A percentile compares a stretch with the other conserved stretches of the same genome.
These are phyloP conservation scores for Omphalea diandra DNA, from an alignment of 441 rosid species.

Conservation along the genomic window DNA sequence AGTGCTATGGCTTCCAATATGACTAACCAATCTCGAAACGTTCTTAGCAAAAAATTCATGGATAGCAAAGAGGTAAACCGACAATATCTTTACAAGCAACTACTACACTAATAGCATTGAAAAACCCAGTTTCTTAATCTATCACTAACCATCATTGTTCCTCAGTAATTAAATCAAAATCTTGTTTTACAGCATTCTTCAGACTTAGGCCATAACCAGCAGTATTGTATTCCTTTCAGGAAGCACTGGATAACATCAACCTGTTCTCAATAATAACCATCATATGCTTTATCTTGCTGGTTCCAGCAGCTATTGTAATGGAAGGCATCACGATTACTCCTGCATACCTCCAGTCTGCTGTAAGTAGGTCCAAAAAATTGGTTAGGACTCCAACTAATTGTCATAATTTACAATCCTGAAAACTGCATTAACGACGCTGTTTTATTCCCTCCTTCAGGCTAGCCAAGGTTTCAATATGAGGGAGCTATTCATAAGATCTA, in stretches of 20 bases:
- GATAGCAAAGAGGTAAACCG: slow-evolving; percentile 67
- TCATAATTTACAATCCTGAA: neutral
- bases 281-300: slow-evolving; percentile 68
- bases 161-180: neutral
- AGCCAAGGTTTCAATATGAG: slow-evolving; percentile 77
- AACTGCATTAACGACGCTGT: neutral
- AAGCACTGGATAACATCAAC: slow-evolving; percentile 84
- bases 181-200: neutral
- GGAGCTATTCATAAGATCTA: slow-evolving; percentile 54
- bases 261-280: slow-evolving; percentile 90
- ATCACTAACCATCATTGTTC: neutral
- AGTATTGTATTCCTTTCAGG: slow-evolving; percentile 45
- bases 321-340: slow-evolving; percentile 92
- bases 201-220: neutral
- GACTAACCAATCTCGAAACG: slow-evolving; percentile 91
- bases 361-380: slow-evolving; percentile 37
- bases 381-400: neutral
- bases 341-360: slow-evolving; percentile 66
- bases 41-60: slow-evolving; percentile 94
- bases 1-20: slow-evolving; percentile 99
- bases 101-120: no score
- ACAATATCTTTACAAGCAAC: neutral
- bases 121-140: neutral
- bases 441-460: slow-evolving; percentile 40
- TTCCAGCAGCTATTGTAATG: slow-evolving; percentile 62